Evolutionary conservation across 192 early-diverging fungal genomes (phyloP).

Genomic region (Coemansia sp.): DNA sequence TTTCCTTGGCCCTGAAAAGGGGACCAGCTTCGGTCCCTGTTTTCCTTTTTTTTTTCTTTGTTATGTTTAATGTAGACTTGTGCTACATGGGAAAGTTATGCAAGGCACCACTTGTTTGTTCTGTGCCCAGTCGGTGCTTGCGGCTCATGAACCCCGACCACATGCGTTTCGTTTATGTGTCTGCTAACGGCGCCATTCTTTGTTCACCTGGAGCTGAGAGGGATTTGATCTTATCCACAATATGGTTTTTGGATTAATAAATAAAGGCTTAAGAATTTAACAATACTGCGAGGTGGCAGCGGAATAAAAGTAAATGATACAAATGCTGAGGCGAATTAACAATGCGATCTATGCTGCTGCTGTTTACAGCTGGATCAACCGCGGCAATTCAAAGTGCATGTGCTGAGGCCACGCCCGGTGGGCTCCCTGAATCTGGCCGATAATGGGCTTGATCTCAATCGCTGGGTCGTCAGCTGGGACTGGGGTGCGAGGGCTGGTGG

Average conservation of each 20-base stretch:
- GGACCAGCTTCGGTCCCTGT: no score
- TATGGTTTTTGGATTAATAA: neutral
- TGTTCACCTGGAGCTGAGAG: no score
- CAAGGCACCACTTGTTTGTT: no score
- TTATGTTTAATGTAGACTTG: no score
- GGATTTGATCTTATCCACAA: neutral
- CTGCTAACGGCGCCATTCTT: no score
- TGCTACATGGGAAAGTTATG: no score
- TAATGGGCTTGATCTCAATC: constrained; percentile 42
- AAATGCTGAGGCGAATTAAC: neutral
- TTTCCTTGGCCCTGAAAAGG: no score
- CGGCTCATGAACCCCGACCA: no score
- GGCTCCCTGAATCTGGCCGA: constrained; percentile 37
- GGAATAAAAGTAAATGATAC: neutral
- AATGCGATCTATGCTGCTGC: neutral
- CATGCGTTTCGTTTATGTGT: no score
- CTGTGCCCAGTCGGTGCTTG: no score
- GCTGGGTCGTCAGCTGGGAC: constrained; percentile 10
- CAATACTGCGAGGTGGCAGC: neutral
- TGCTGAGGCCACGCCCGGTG: constrained; percentile 47
- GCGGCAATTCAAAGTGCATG: constrained; percentile 53
- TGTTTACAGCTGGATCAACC: constrained; percentile 43
- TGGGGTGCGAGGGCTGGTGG: constrained; percentile 23
- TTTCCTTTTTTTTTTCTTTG: no score
- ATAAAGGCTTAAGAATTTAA: neutral